Evolutionary conservation across 2,329 filamentous ascomycete species (phyloP).

Genomic region (Knufia petricola): DNA sequence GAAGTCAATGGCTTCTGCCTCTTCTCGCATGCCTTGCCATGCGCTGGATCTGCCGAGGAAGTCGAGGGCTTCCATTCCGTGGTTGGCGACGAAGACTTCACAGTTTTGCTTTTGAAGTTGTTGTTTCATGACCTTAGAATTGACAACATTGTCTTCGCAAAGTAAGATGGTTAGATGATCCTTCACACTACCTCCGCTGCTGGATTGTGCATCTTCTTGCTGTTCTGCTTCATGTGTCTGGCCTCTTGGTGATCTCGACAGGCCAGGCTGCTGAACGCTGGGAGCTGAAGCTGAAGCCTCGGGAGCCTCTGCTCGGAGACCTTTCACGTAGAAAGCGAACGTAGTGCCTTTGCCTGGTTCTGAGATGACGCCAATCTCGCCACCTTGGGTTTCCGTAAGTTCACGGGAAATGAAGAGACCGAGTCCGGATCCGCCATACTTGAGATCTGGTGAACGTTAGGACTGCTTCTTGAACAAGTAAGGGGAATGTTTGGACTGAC

Average conservation of each 20-base stretch:
- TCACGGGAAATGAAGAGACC: slow-evolving; percentile 70
- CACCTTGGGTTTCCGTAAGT: slow-evolving; percentile 69
- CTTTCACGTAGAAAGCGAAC: slow-evolving; percentile 47
- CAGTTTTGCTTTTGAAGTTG: slow-evolving; percentile 27
- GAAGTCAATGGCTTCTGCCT: neutral
- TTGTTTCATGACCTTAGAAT: slow-evolving; percentile 28
- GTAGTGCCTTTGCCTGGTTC: slow-evolving; percentile 43
- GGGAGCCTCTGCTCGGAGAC: neutral
- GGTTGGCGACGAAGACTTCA: slow-evolving; percentile 26
- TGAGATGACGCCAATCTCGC: slow-evolving; percentile 61
- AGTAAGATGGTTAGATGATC: slow-evolving; percentile 25
- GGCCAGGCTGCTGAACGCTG: no score
- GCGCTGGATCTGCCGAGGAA: slow-evolving; percentile 23
- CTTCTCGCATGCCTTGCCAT: neutral
- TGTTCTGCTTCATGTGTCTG: neutral
- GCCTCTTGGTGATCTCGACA: neutral
- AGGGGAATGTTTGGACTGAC: slow-evolving; percentile 30
- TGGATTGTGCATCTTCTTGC: neutral
- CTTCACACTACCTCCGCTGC: no score
- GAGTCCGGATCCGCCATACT: slow-evolving; percentile 69
- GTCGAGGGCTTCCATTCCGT: slow-evolving; percentile 34
- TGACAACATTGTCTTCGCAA: slow-evolving; percentile 35
- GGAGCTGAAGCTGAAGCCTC: no score
- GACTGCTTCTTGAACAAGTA: no score
- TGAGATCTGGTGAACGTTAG: slow-evolving; percentile 30